Base-by-base conservation (phyloP, 305 asterid genomes). In the Plantago coronopus region DNA sequence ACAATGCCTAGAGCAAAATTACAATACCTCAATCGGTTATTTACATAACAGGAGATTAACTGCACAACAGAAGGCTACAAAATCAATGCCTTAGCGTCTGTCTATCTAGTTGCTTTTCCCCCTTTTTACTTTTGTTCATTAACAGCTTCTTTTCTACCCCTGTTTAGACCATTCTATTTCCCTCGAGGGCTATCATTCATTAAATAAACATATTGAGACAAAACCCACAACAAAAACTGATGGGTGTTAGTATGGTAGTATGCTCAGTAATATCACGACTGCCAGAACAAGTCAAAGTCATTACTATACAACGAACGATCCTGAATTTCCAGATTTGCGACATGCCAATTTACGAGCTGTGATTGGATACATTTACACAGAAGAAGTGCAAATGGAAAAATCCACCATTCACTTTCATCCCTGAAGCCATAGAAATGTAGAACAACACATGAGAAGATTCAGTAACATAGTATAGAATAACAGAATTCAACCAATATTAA, bases 401-500 rank as follows among this genome's bases (percentile, higher is more conserved):
- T 89, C 99, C 99, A 94, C 99, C 97, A 94, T 60, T 85, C 99
- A 66, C 93, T 83, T 81, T 90, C 99, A 69, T 86, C 99, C 96
- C 99, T 94, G 93, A 75, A 68, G 12, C 53, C 69, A 53, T 25
- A 5, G 3, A 62, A 46, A 48, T 14, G 40, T 9, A 42, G 59
- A 25, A 25, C n/a, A 50, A 13, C 59, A 59, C 37, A 47, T 15
- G 40, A 53, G 67, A 51, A 43, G 7, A 64, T 23, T 15, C 8
- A 8, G 11, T n/a, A n/a, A n/a, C n/a, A n/a, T n/a, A n/a, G n/a
- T n/a, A n/a, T n/a, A n/a, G n/a, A n/a, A n/a, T n/a, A n/a, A n/a
- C n/a, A n/a, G n/a, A n/a, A n/a, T n/a, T n/a, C n/a, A n/a, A n/a
- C n/a, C n/a, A n/a, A n/a, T n/a, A n/a, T n/a, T n/a, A n/a, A n/a